Evolutionary conservation across 179 eudicot genomes (phyloP).

Genomic region (Beta macrorhiza): DNA sequence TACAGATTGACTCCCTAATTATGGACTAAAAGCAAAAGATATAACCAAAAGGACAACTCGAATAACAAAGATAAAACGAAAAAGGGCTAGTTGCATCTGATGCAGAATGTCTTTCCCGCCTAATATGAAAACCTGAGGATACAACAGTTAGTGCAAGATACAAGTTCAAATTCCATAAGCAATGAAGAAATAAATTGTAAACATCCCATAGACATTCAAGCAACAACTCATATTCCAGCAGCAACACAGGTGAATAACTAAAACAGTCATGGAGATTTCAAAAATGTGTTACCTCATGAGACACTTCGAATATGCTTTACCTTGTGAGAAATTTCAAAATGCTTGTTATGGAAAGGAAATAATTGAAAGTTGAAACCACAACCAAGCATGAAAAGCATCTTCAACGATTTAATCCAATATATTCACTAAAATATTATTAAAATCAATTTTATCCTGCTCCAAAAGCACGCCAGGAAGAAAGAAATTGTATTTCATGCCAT

Average conservation of each 20-base stretch:
- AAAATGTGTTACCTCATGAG: neutral
- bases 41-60: neutral
- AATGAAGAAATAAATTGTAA: neutral
- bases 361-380: neutral
- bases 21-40: neutral
- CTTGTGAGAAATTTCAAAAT: neutral
- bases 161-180: neutral
- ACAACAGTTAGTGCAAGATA: neutral
- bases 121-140: neutral
- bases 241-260: neutral
- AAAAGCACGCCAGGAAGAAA: neutral
- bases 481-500: too few species aligned
- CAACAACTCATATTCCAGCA: neutral
- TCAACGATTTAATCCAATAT: neutral
- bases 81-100: slow-evolving; percentile 3
- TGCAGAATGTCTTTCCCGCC: neutral
- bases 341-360: neutral
- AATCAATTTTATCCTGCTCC: neutral
- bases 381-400: neutral
- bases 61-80: neutral
- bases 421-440: too few species aligned
- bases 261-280: neutral
- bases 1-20: neutral
- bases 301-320: neutral
- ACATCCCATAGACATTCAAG: neutral